Evolutionary conservation across 169 alveolate genomes (phyloP), one percentile per base, ranked within the genome.

Genomic region (Plasmodium relictum): DNA sequence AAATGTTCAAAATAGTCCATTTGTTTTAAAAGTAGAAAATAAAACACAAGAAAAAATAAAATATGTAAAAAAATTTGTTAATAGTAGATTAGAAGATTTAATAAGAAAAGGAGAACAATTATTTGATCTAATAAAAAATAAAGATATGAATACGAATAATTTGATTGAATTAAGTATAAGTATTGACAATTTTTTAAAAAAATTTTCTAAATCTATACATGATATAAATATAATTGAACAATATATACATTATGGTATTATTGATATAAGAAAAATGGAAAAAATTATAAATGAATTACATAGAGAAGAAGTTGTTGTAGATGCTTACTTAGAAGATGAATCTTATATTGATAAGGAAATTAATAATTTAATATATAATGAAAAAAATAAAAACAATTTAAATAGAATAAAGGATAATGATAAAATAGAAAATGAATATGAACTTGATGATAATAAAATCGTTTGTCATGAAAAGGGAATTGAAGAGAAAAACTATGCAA

Each of bases 1-100:
- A 78, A 42, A 78, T 42, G 65, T 69, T 39, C 80, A 37, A 22
- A 78, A 65, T 70, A 78, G 89, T n/a, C 89, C 89, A 52, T 78
- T 78, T 56, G 50, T 59, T 69, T 26, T 78, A 69, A 78, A 78
- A 26, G 89, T 58, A n/a, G 45, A 65, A 56, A 78, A 52, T 44
- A 39, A 54, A 41, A 22, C 12, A 50, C 61, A 52, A 37, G 89
- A 78, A 18, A 78, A 78, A 50, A 44, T 41, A 66, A 63, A 54
- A 39, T 65, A 45, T 56, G 89, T 78, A 42, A 78, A 63, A 50
- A 63, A 78, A 14, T 78, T 78, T 58, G 39, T 78, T 39, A 78
- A 78, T 39, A 54, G 63, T 45, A 66, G 89, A 41, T 63, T 78
- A 78, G 76, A 78, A 20, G 70, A 78, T 54, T 78, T 78, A 78